Evolutionary conservation across 345 rosid genomes (phyloP), one percentile per base, ranked within the genome.

Genomic region (Eucalyptus virginea): DNA sequence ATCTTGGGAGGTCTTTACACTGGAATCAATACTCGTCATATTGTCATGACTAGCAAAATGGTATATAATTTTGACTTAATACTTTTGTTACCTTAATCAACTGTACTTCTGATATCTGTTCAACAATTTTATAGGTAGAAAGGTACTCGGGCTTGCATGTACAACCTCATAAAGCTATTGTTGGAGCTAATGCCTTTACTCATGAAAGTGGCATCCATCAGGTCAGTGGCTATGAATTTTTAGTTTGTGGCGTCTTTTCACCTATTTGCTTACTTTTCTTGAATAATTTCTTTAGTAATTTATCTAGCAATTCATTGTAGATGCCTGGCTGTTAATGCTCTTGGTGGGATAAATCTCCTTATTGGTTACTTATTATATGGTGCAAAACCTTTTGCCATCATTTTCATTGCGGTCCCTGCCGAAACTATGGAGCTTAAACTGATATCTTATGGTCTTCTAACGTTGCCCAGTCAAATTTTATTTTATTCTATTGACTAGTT

Each of bases 201-300:
- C 99, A 98, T 93, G 98, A 97, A 91, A 98, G 99, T 89, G 99
- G 99, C 86, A 95, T 97, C 87, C 99, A 96, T 93, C 98, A 97
- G 97, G 99, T 97, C 13, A 49, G 15, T 37, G 45, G 83, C 45
- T 72, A 23, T 37, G 45, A 37, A 72, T 15, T 72, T 72, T 72
- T 8, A 69, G 44, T 69, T 9, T 18, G 44, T 69, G 81, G 52
- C 47, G 9, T 50, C 37, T 69, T 52, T 13, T 47, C 85, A 19
- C 60, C 56, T 52, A 32, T 86, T 56, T 32, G 28, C 26, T 72
- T 72, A 44, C 45, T 72, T 72, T 72, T 37, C 47, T 72, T 37
- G 15, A 37, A 72, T 72, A 37, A 37, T 72, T 72, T 72, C 45
- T 37, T 6, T 5, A 37, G 34, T 14, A 65, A 65, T 65, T 65